Evolutionary conservation across 805 yeast genomes (phyloP).

Genomic region (Starmerella floricola): DNA sequence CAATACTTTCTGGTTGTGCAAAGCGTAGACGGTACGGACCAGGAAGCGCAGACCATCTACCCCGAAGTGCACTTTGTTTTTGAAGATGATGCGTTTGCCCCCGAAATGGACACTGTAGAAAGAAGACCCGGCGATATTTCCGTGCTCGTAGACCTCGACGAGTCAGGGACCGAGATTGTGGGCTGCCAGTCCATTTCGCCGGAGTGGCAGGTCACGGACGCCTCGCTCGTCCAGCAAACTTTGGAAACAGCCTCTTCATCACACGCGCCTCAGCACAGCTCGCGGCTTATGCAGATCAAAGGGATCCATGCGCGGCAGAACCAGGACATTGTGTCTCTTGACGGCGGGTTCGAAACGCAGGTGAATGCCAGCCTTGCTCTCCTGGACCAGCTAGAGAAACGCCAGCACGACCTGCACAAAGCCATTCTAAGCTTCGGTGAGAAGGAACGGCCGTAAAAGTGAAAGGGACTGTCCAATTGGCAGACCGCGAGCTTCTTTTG

Average conservation of each 20-base stretch:
- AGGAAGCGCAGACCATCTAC: slow-evolving; percentile 21
- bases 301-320: slow-evolving; percentile 18
- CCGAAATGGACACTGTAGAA: slow-evolving; percentile 27
- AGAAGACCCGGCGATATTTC: slow-evolving; percentile 26
- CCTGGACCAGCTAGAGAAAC: slow-evolving; percentile 15
- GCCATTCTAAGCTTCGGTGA: slow-evolving; percentile 8
- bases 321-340: slow-evolving; percentile 19
- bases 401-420: slow-evolving; percentile 16
- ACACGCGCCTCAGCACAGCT: slow-evolving; percentile 7
- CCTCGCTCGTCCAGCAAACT: slow-evolving; percentile 18
- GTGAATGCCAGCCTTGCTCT: slow-evolving; percentile 12
- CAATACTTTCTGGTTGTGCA: slow-evolving; percentile 22
- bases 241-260: slow-evolving; percentile 10
- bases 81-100: slow-evolving; percentile 29
- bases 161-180: slow-evolving; percentile 25
- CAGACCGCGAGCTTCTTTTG: too few species aligned
- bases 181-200: slow-evolving; percentile 29
- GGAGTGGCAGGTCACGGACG: slow-evolving; percentile 30
- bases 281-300: slow-evolving; percentile 14
- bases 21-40: slow-evolving; percentile 3
- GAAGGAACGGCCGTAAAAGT: too few species aligned
- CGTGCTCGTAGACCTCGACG: slow-evolving; percentile 30
- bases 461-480: too few species aligned
- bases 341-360: slow-evolving; percentile 14
- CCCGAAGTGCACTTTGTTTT: slow-evolving; percentile 32